Evolutionary conservation across 2,329 filamentous ascomycete species (phyloP).

Genomic region (Knufia petricola): DNA sequence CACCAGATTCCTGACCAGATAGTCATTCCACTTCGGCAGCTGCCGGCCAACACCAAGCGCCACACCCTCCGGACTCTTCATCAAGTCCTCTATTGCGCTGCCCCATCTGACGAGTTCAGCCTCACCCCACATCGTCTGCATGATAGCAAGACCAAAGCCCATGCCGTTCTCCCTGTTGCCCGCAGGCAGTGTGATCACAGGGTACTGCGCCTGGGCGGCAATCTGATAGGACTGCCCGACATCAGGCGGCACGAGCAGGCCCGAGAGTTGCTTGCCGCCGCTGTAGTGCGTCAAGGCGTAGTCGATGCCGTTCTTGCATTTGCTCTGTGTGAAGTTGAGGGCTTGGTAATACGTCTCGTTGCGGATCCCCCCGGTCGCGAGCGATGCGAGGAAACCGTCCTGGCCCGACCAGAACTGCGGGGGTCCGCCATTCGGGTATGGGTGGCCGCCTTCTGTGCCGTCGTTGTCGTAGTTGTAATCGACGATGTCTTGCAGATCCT

Average conservation of each 20-base stretch:
- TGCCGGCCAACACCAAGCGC: neutral
- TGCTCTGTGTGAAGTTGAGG: constrained; percentile 50
- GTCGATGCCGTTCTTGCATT: constrained; percentile 58
- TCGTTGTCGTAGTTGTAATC: constrained; percentile 53
- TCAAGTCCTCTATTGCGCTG: constrained; percentile 54
- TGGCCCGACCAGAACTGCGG: constrained; percentile 63
- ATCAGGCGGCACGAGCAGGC: constrained; percentile 58
- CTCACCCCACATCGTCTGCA: constrained; percentile 55
- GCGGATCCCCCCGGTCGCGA: constrained; percentile 50
- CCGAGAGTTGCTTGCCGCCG: constrained; percentile 39
- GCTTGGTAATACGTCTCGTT: constrained; percentile 60
- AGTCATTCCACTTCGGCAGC: constrained; percentile 2
- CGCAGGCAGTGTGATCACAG: constrained; percentile 59
- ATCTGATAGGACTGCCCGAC: constrained; percentile 57
- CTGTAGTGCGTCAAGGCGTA: constrained; percentile 45
- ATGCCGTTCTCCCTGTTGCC: constrained; percentile 47
- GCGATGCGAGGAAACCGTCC: constrained; percentile 57
- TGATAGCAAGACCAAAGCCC: constrained; percentile 52
- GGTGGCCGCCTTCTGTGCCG: constrained; percentile 57
- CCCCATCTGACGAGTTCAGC: constrained; percentile 49
- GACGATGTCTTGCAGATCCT: constrained; percentile 55
- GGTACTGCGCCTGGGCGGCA: constrained; percentile 67
- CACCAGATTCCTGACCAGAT: neutral
- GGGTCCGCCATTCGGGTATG: constrained; percentile 23
- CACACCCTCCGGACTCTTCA: constrained; percentile 22